Evolutionary conservation across 139 green algal species (phyloP).

Genomic region (Dunaliella primolecta): DNA sequence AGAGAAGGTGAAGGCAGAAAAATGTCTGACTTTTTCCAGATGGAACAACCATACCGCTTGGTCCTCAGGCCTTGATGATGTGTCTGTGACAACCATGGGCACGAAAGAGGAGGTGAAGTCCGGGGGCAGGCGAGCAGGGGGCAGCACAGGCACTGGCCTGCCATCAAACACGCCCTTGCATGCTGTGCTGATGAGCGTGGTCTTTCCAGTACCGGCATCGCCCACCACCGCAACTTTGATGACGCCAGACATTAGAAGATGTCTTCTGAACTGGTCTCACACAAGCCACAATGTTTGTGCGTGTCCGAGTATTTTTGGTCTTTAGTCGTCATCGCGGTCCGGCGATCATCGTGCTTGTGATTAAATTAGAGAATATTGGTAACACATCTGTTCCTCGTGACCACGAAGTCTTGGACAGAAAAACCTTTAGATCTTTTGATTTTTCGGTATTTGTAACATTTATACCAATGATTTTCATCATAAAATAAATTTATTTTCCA

Average conservation of each 20-base stretch:
- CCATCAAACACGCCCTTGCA: conserved; percentile 80
- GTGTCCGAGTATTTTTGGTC: background rate
- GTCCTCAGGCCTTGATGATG: conserved; percentile 69
- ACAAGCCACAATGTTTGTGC: background rate
- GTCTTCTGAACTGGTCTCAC: background rate
- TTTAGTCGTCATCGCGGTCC: too few relatives aligned
- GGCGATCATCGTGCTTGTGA: too few relatives aligned
- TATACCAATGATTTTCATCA: too few relatives aligned
- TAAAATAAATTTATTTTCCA: too few relatives aligned
- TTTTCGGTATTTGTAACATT: too few relatives aligned
- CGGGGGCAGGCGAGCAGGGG: conserved; percentile 64
- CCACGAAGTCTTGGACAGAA: background rate
- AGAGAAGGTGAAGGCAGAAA: too few relatives aligned
- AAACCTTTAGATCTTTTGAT: too few relatives aligned
- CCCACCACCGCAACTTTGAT: conserved; percentile 61
- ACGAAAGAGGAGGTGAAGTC: conserved; percentile 67
- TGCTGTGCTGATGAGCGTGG: conserved; percentile 73
- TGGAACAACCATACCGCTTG: conserved; percentile 22
- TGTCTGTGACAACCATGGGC: conserved; percentile 78
- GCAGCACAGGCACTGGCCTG: conserved; percentile 65
- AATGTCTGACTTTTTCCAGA: too few relatives aligned
- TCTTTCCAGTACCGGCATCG: conserved; percentile 76
- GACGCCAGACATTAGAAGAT: conserved; percentile 3
- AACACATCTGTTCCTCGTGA: background rate
- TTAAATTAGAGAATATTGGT: background rate